Conservation (phyloP, 225 moss, liverwort and hornwort species). For the Marchantia paleacea region DNA sequence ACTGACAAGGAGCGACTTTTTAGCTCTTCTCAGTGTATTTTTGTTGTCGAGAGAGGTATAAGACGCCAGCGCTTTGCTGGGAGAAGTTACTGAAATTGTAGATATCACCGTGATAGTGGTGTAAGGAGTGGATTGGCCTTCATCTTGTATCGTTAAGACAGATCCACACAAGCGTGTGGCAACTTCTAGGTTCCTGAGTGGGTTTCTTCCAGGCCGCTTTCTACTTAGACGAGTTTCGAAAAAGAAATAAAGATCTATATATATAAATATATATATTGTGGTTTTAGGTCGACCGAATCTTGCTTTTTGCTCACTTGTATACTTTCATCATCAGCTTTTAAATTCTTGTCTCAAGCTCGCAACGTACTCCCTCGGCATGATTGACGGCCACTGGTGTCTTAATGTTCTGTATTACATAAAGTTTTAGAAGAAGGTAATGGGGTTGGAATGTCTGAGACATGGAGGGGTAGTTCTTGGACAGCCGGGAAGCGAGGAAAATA, state of each 20-base stretch:
- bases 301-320: too few relatives aligned
- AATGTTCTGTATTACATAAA: too few relatives aligned
- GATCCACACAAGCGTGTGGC: conserved; percentile 11
- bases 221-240: neutral
- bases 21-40: conserved; percentile 13
- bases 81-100: conserved; percentile 19
- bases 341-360: too few relatives aligned
- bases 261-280: neutral
- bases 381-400: too few relatives aligned
- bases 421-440: too few relatives aligned
- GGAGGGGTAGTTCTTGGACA: too few relatives aligned
- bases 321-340: too few relatives aligned
- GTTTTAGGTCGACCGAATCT: too few relatives aligned
- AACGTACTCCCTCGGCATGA: too few relatives aligned
- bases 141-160: neutral
- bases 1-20: conserved; percentile 17
- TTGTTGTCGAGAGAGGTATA: neutral
- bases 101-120: conserved; percentile 7
- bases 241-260: neutral
- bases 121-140: neutral
- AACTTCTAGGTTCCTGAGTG: conserved; percentile 20
- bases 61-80: conserved; percentile 32
- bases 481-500: too few relatives aligned
- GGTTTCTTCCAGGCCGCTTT: neutral
- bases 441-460: too few relatives aligned